A percentile compares a stretch with the other conserved stretches of the same genome.
These are phyloP conservation scores for Podochytrium sp. DNA, from an alignment of 192 early-diverging fungal genomes.

Conservation along the genomic window DNA sequence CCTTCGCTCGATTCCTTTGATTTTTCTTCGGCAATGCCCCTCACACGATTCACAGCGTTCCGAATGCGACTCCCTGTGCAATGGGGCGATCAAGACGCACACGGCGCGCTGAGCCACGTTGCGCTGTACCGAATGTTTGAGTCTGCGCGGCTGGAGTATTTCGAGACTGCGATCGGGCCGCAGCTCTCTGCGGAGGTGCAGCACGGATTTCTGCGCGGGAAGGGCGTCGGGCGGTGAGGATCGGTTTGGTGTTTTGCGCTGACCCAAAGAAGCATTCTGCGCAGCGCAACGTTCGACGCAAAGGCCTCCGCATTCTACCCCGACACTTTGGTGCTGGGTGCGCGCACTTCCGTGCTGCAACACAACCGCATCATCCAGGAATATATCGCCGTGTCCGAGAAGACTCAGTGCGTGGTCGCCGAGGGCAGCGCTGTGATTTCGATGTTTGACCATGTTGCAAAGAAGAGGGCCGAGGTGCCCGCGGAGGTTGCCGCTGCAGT, in stretches of 20 bases:
- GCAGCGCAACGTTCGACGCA: conserved; percentile 1
- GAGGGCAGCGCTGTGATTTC: conserved; percentile 15
- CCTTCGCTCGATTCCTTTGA: no score
- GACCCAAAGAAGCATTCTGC: no score
- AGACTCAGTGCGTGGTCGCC: neutral
- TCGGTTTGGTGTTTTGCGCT: no score
- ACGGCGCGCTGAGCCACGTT: neutral
- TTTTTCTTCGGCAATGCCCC: no score
- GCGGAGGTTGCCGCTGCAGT: conserved; percentile 23
- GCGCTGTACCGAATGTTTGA: conserved; percentile 24
- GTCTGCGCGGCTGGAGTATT: conserved; percentile 23
- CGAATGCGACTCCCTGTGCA: conserved; percentile 8
- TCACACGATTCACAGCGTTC: no score
- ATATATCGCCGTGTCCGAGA: conserved; percentile 8
- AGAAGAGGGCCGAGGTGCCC: conserved; percentile 19
- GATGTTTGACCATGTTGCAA: conserved; percentile 25
- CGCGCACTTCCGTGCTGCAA: neutral
- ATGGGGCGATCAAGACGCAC: conserved; percentile 22
- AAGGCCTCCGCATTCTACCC: neutral
- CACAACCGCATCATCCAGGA: neutral
- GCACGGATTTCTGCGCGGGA: conserved; percentile 23
- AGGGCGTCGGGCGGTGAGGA: conserved; percentile 32
- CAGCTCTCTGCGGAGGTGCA: conserved; percentile 17
- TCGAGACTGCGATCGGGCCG: conserved; percentile 11
- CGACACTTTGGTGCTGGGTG: conserved; percentile 14